A percentile compares a stretch with the other conserved stretches of the same genome.
These are phyloP conservation scores for Pestalotiopsis sp. DNA, from an alignment of 2,329 filamentous ascomycete genomes.

Conservation along the genomic window DNA sequence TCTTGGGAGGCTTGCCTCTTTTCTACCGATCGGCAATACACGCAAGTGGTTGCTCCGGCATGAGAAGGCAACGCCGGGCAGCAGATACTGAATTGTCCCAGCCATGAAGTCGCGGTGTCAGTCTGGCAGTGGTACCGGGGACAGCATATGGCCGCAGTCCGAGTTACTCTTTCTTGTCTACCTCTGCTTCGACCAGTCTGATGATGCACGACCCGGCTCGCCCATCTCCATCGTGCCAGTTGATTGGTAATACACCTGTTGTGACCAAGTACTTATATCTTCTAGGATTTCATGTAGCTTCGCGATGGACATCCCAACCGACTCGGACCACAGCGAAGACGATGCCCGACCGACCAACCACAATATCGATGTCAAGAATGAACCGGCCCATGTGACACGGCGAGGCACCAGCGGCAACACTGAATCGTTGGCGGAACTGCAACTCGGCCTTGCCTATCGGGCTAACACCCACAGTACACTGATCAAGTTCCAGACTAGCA, in stretches of 20 bases:
- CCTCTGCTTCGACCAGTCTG: background rate
- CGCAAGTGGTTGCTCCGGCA: slow-evolving; percentile 10
- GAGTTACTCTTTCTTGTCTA: background rate
- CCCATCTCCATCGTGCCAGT: background rate
- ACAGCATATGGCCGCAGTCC: slow-evolving; percentile 11
- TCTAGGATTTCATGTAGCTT: background rate
- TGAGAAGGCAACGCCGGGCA: background rate
- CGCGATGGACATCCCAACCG: slow-evolving; percentile 12
- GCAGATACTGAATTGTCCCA: slow-evolving; percentile 10
- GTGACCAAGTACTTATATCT: background rate
- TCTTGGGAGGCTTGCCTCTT: slow-evolving; percentile 6
- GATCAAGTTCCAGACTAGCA: slow-evolving; percentile 9
- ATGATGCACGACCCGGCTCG: background rate
- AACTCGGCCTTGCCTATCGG: slow-evolving; percentile 1
- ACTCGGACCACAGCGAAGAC: slow-evolving; percentile 10
- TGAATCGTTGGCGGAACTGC: slow-evolving; percentile 2
- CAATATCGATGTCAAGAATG: slow-evolving; percentile 2
- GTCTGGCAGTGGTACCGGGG: slow-evolving; percentile 12
- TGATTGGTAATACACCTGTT: background rate
- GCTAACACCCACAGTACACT: background rate
- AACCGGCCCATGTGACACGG: slow-evolving; percentile 9
- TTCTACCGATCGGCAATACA: background rate
- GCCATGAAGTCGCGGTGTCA: background rate
- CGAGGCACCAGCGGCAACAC: background rate
- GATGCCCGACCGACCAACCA: background rate